Evolutionary conservation across 306 rosid genomes (phyloP), one percentile per base, ranked within the genome.

Genomic region (Cucurbita moschata): DNA sequence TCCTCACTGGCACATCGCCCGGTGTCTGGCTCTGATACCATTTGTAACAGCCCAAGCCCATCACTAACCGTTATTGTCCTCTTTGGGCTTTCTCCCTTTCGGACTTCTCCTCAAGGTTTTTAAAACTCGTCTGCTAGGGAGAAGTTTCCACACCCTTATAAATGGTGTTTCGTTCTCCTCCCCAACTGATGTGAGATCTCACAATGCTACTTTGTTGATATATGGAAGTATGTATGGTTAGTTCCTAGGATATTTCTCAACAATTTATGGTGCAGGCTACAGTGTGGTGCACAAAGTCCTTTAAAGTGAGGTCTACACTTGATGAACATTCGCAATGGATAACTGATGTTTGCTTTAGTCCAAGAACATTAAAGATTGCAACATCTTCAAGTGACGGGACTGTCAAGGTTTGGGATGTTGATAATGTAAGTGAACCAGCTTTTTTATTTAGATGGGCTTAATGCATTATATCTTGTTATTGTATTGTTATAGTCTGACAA

Each of bases 341-440:
- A 83, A 90, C 96, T 53, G 96, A 90, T 75, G 81, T 87, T 70
- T 83, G 90, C 70, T 88, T 93, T 84, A 84, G 90, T 80, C 89
- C 91, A 79, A 87, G 82, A 77, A 72, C 75, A 74, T 77, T 76
- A 51, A 83, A 80, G 73, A 68, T 90, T 68, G 96, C 96, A 73
- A 93, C 98, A 71, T 90, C 96, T 58, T 93, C 98, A 42, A 88
- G 90, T 46, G 96, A 93, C 81, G 85, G 76, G 83, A 87, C 96
- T 75, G 93, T 93, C 78, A 82, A 84, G 84, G 85, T 90, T 79
- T 93, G 96, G 96, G 91, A 87, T 76, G 80, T 71, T 79, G 96
- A 88, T 74, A 84, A 87, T 76, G 98, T 93, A 56, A 82, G 98
- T 83, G 30, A 15, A 40, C 50, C 43, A 61, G 23, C 18, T 18